Conservation (phyloP, 805 yeast genomes). For the Scheffersomyces spartinae region DNA sequence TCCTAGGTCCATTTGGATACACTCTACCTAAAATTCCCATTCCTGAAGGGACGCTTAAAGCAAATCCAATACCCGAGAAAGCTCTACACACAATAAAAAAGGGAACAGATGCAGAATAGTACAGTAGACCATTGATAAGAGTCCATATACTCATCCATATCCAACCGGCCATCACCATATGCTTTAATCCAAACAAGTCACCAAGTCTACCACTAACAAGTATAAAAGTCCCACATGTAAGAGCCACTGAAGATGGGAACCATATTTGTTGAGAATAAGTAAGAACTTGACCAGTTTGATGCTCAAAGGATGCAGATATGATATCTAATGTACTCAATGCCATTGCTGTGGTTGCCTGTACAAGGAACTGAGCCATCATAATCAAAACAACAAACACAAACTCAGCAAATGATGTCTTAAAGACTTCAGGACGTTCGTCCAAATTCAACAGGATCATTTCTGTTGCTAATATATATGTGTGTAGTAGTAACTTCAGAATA, state of each 20-base stretch:
- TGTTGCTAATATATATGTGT: too few species aligned
- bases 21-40: conserved; percentile 41
- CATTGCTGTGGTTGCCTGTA: conserved; percentile 25
- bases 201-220: conserved; percentile 22
- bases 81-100: conserved; percentile 41
- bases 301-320: conserved; percentile 17
- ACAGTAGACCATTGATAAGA: conserved; percentile 11
- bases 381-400: conserved; percentile 10
- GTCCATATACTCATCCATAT: conserved; percentile 12
- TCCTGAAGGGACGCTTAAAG: conserved; percentile 47
- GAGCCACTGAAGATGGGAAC: conserved; percentile 22
- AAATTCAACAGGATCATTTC: too few species aligned
- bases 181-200: conserved; percentile 17
- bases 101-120: conserved; percentile 9
- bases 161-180: conserved; percentile 12
- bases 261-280: too few species aligned
- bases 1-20: conserved; percentile 32
- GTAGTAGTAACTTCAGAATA: too few species aligned
- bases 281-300: too few species aligned
- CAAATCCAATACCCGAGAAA: conserved; percentile 55
- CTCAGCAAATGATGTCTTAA: too few species aligned
- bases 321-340: conserved; percentile 13
- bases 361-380: conserved; percentile 20
- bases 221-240: conserved; percentile 26
- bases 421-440: too few species aligned